A percentile compares a stretch with the other conserved stretches of the same genome.
phyloP scores from a whole-genome alignment of 805 yeast species.

The Yamadazyma tumulicola region DNA sequence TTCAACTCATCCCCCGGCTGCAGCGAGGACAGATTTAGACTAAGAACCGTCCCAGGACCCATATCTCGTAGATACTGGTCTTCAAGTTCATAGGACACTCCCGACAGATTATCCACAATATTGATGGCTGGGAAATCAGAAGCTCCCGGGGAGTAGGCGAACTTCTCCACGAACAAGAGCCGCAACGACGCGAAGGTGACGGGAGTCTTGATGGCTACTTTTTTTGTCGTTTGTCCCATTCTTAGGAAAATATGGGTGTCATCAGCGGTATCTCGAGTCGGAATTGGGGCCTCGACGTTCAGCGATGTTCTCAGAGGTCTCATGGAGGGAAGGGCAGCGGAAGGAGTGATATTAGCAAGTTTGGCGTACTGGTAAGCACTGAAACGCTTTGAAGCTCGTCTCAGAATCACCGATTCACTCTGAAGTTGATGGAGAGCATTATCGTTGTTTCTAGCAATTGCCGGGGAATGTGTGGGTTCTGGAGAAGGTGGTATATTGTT shows the following conservation, averaged over 20 bases:
- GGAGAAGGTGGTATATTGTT: not conserved
- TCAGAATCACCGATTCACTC: constrained; percentile 44
- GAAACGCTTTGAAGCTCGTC: constrained; percentile 91
- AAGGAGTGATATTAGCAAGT: constrained; percentile 42
- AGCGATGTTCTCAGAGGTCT: constrained; percentile 6
- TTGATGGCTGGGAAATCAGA: constrained; percentile 76
- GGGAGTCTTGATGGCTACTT: constrained; percentile 43
- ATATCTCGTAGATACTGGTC: constrained; percentile 55
- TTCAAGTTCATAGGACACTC: constrained; percentile 77
- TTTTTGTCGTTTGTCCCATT: constrained; percentile 52
- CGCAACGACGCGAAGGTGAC: constrained; percentile 54
- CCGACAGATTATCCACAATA: constrained; percentile 56
- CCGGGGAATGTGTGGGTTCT: not conserved
- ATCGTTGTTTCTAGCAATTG: constrained; percentile 2
- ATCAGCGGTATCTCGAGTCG: not conserved
- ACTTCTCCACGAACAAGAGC: constrained; percentile 78
- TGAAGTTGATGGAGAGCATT: constrained; percentile 13
- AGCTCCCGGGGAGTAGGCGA: constrained; percentile 75
- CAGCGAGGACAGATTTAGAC: constrained; percentile 5
- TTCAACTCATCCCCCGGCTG: not conserved
- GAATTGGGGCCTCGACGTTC: constrained; percentile 2
- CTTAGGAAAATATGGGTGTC: constrained; percentile 37
- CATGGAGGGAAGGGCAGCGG: constrained; percentile 10
- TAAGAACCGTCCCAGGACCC: constrained; percentile 52
- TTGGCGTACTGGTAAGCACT: constrained; percentile 92